A percentile compares a stretch with the other conserved stretches of the same genome.
These are phyloP conservation scores for Jacaranda copaia DNA, from an alignment of 257 asterid genomes.

Conservation along the genomic window DNA sequence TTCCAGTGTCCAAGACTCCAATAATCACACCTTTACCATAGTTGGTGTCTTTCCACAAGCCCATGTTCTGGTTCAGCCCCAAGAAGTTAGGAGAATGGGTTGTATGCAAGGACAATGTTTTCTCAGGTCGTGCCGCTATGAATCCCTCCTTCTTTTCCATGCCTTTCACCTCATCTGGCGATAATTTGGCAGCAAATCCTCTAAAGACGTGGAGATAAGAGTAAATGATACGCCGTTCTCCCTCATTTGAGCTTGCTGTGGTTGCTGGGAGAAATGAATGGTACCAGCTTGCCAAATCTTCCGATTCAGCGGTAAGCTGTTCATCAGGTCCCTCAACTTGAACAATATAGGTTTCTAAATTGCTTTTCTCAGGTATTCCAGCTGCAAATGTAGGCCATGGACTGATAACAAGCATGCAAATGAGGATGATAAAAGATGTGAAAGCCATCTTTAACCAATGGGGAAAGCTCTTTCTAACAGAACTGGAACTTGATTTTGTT, in stretches of 20 bases:
- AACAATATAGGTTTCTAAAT: no score
- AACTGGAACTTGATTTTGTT: no score
- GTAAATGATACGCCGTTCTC: constrained; percentile 1
- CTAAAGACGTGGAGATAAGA: constrained; percentile 34
- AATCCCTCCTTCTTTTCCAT: constrained; percentile 11
- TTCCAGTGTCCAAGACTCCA: constrained; percentile 8
- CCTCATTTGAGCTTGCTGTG: not conserved
- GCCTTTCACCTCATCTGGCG: constrained; percentile 39
- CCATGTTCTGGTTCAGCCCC: constrained; percentile 41
- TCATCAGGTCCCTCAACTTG: no score
- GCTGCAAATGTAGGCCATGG: no score
- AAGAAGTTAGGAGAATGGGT: constrained; percentile 47
- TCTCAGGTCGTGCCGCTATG: not conserved
- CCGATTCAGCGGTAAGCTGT: no score
- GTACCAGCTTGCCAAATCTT: not conserved
- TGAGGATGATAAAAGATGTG: no score
- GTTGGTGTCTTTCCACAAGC: constrained; percentile 5
- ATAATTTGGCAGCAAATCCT: constrained; percentile 48
- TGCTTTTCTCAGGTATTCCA: no score
- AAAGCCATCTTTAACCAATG: no score
- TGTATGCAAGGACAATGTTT: no score
- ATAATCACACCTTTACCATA: constrained; percentile 30
- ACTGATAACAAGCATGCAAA: no score
- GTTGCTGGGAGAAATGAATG: not conserved
- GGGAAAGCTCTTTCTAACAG: no score